Evolutionary conservation across 2,329 filamentous ascomycete species (phyloP), one percentile per base, ranked within the genome.

Genomic region (Fusarium sp.): DNA sequence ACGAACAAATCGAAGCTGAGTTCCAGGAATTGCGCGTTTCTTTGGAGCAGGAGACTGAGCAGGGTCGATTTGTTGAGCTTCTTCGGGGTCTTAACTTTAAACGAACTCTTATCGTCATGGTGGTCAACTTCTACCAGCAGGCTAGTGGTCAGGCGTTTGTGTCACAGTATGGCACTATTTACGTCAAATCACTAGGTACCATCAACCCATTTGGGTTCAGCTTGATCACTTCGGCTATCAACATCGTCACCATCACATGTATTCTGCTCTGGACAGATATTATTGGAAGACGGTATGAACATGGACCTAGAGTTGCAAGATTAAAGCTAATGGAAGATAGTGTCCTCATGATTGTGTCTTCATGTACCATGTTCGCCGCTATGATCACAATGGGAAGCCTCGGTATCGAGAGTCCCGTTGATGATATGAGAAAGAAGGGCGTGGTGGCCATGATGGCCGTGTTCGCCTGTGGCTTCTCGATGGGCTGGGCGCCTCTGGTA

Each of bases 201-300:
- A 65, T 76, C 6, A 72, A 76, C 27, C 74, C 74, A 0, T 76
- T 76, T 25, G 69, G 67, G 4, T 71, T 67, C 17, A 75, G 59
- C 11, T 23, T 75, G 43, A 68, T 74, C 8, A 75, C 70, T 0
- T 48, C 65, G 0, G 47, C 70, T 18, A 58, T 75, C 6, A 74
- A 73, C 14, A 60, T 69, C 3, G 6, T 37, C 2, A 48, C 53
- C 2, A 25, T 63, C 20, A 45, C 21, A 0, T 45, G 43, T 1
- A 63, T 63, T 3, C 57, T 63, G 0, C 49, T 63, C 0, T 63
- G 57, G 59, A 49, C 59, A 3, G 59, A 63, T 4, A 29, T 56
- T 2, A 18, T 69, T 31, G 67, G 67, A 8, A 61, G 67, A 67
- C 52, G 67, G 66, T 64, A 52, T 17, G 56, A 20, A 1, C 10